Base-by-base conservation (phyloP, 371 early-diverging fungal species). In the Mortierella sp. region DNA sequence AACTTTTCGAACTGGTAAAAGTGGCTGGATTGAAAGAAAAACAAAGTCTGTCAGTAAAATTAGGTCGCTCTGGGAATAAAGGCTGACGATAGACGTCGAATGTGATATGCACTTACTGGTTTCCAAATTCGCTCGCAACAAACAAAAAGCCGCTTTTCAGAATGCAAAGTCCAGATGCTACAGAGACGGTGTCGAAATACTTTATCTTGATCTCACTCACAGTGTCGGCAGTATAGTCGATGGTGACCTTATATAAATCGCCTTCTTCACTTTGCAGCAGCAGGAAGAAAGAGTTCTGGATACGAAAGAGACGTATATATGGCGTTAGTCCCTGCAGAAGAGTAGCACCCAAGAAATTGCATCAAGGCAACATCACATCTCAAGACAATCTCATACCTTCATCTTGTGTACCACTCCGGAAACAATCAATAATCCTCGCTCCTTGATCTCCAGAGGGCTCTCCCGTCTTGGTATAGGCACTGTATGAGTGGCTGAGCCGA, bases 171-270 rank as follows among this genome's bases (percentile, higher is more conserved):
- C 91, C 86, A 37, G 90, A 85, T 3, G 97, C 90, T 5, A 94
- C 90, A 3, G 97, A 94, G 9, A 98, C 89, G 0, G 97, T 97
- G 75, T 98, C 98, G 85, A 97, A 98, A 73, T 98, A 98, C 78
- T 94, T 94, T 78, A 98, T 93, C 24, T 89, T 89, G 76, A 96
- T 83, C 5, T 86, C 88, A 35, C 86, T 85, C 5, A 94, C 94
- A 37, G 74, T 83, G 47, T 92, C 96, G 1, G 90, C 89, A 1
- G 86, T 88, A 72, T 93, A 93, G 49, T 96, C 96, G 84, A 98
- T 90, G 1, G 96, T 94, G 45, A 98, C 87, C 84, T 97, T 98
- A 89, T 94, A 98, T 59, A 99, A 80, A 85, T 98, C 98, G 43
- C 99, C 99, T 60, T 92, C 92, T 66, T 98, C 98, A 35, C 94